These are phyloP conservation scores for Fusarium pininemorale DNA, from an alignment of 2,329 filamentous ascomycete species.

Conservation along the genomic window DNA sequence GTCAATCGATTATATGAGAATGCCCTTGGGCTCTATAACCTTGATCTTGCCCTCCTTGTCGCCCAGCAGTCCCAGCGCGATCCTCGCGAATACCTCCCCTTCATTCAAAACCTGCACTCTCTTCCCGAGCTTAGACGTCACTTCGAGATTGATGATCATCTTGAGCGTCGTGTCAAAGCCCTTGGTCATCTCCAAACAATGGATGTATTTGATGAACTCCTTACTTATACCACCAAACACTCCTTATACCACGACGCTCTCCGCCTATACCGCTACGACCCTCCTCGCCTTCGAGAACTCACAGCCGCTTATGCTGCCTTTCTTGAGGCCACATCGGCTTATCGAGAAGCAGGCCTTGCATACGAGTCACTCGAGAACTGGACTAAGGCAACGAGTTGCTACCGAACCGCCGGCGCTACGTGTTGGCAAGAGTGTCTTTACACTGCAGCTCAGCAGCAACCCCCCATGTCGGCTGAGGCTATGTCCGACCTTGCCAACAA, in stretches of 20 bases:
- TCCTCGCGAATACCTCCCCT: conserved; percentile 93
- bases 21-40: conserved; percentile 88
- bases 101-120: conserved; percentile 86
- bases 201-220: conserved; percentile 79
- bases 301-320: conserved; percentile 82
- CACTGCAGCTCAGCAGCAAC: conserved; percentile 72
- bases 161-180: conserved; percentile 80
- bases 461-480: conserved; percentile 67
- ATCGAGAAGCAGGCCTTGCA: conserved; percentile 87
- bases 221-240: conserved; percentile 81
- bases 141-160: conserved; percentile 89
- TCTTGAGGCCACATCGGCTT: conserved; percentile 77
- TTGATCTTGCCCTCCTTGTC: conserved; percentile 88
- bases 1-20: conserved; percentile 92
- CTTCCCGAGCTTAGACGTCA: conserved; percentile 75
- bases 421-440: conserved; percentile 93
- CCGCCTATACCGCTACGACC: conserved; percentile 84
- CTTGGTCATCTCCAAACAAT: conserved; percentile 78
- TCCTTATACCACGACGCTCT: conserved; percentile 81
- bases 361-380: conserved; percentile 88
- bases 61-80: conserved; percentile 97
- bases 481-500: conserved; percentile 74
- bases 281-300: conserved; percentile 70
- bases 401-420: conserved; percentile 77
- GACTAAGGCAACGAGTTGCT: conserved; percentile 79